phyloP scores from a whole-genome alignment of 176 grass and related monocot genomes.

The Hyparrhenia diplandra region DNA sequence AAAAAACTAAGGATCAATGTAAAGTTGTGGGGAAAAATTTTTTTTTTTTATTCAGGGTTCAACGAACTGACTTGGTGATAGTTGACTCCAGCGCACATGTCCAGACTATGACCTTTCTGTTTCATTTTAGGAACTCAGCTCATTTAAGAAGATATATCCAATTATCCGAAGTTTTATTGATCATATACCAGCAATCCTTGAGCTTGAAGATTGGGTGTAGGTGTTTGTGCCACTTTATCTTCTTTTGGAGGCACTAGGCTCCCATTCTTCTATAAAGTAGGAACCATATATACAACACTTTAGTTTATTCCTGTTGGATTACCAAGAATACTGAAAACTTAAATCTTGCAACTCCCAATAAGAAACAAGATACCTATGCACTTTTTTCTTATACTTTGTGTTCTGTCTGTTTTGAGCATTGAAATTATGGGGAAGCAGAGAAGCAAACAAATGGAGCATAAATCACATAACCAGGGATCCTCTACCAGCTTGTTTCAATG shows the following conservation, averaged over 20 bases:
- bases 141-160: slow-evolving; percentile 4
- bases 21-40: background rate
- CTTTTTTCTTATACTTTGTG: slow-evolving; percentile 19
- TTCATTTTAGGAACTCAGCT: slow-evolving; percentile 1
- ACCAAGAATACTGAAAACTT: slow-evolving; percentile 22
- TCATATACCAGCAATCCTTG: slow-evolving; percentile 8
- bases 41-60: background rate
- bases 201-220: slow-evolving; percentile 17
- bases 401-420: background rate
- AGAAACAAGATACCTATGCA: slow-evolving; percentile 8
- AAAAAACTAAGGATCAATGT: background rate
- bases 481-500: background rate
- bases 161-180: slow-evolving; percentile 16
- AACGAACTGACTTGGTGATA: background rate
- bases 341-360: slow-evolving; percentile 19
- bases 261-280: slow-evolving; percentile 29
- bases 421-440: background rate
- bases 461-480: slow-evolving; percentile 3
- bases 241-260: slow-evolving; percentile 5
- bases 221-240: slow-evolving; percentile 11
- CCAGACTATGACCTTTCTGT: background rate
- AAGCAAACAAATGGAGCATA: background rate
- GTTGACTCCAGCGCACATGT: background rate
- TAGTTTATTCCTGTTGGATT: slow-evolving; percentile 37
- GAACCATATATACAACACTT: background rate